Conservation (phyloP, 2,329 filamentous ascomycete species). For the Fusarium sambucinum region DNA sequence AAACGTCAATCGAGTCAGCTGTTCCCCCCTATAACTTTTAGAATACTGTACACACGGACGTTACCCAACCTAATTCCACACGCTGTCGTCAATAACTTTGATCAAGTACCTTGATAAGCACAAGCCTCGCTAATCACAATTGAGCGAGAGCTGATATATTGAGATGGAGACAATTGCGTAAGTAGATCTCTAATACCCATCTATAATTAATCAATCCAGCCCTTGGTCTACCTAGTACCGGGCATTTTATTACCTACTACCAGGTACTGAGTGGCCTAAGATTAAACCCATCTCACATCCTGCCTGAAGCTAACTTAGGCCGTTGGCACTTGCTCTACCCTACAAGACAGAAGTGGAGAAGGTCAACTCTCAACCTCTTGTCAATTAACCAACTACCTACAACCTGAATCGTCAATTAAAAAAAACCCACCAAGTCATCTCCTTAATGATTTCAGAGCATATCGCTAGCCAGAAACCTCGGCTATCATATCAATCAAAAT, state of each 20-base stretch:
- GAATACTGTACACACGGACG: not conserved
- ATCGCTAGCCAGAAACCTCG: not conserved
- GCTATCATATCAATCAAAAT: not conserved
- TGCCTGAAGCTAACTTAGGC: not conserved
- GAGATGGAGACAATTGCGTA: not conserved
- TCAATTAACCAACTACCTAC: not conserved
- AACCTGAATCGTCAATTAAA: not conserved
- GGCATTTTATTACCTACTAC: not conserved
- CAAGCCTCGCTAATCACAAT: slow-evolving; percentile 1
- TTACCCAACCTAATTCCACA: not conserved
- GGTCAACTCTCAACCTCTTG: not conserved
- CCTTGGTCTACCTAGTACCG: slow-evolving; percentile 1
- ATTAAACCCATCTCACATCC: not conserved
- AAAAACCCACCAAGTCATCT: not conserved
- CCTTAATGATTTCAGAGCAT: not conserved
- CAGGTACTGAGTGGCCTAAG: not conserved
- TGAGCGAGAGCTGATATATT: slow-evolving; percentile 2
- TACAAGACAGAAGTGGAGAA: slow-evolving; percentile 7
- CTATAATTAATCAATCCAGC: not conserved
- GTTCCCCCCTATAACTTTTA: slow-evolving; percentile 3
- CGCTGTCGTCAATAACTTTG: not conserved
- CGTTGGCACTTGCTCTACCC: slow-evolving; percentile 6
- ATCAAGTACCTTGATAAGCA: not conserved
- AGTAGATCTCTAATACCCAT: not conserved
- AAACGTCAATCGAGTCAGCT: slow-evolving; percentile 10